Evolutionary conservation across 768 basidiomycete species (phyloP).

Genomic region (Xerocomus potaroensis): DNA sequence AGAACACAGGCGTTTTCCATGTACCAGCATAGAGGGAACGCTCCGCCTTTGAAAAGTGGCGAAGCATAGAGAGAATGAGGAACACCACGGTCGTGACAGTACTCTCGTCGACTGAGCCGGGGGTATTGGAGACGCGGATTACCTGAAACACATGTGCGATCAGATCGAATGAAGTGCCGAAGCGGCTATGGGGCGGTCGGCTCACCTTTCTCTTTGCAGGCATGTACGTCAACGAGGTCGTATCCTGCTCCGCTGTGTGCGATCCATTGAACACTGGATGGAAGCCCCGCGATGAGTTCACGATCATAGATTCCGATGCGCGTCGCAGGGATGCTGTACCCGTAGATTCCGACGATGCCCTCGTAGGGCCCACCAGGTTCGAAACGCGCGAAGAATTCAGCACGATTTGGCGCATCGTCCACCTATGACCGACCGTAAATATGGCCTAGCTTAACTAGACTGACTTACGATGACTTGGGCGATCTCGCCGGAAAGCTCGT

Average conservation of each 20-base stretch:
- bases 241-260: slow-evolving; percentile 89
- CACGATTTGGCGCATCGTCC: slow-evolving; percentile 41
- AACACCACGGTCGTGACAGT: slow-evolving; percentile 87
- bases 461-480: slow-evolving; percentile 71
- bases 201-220: slow-evolving; percentile 71
- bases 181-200: background rate
- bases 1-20: slow-evolving; percentile 55
- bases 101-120: slow-evolving; percentile 85
- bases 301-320: slow-evolving; percentile 47
- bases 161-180: no score
- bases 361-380: slow-evolving; percentile 44
- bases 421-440: slow-evolving; percentile 4
- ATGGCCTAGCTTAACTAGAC: background rate
- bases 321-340: slow-evolving; percentile 41
- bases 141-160: slow-evolving; percentile 6
- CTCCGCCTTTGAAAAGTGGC: slow-evolving; percentile 69
- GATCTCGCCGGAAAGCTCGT: slow-evolving; percentile 55
- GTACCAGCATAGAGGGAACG: slow-evolving; percentile 43
- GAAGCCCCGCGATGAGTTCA: slow-evolving; percentile 54
- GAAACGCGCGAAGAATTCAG: slow-evolving; percentile 44
- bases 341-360: slow-evolving; percentile 47
- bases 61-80: slow-evolving; percentile 71
- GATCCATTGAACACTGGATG: slow-evolving; percentile 70
- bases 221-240: slow-evolving; percentile 73
- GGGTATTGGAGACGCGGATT: slow-evolving; percentile 85